Percentiles rank a stretch among this genome's conserved stretches.
These are phyloP conservation scores for Pythium myriotylum DNA, from an alignment of 352 stramenopile species.

Conservation along the genomic window DNA sequence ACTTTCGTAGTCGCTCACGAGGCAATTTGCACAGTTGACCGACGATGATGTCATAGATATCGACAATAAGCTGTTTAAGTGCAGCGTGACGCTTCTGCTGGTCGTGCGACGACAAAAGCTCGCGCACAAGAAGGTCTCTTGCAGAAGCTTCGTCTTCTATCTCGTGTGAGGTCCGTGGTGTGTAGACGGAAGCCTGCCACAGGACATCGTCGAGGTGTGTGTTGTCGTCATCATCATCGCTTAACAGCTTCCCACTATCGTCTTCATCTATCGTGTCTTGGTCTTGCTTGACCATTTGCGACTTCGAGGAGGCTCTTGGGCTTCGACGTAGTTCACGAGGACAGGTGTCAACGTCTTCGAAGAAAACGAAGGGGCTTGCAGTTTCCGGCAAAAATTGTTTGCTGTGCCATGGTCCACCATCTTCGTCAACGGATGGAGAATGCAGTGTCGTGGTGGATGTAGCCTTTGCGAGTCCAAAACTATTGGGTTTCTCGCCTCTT, in stretches of 20 bases:
- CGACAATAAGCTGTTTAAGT: constrained; percentile 72
- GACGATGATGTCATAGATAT: constrained; percentile 71
- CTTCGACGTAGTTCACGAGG: not conserved
- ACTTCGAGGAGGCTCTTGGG: too few species aligned
- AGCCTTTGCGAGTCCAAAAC: constrained; percentile 14
- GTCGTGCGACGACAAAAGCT: constrained; percentile 43
- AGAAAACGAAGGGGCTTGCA: not conserved
- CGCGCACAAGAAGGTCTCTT: constrained; percentile 23
- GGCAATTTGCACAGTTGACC: constrained; percentile 48
- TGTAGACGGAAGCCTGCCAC: constrained; percentile 22
- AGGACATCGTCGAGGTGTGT: constrained; percentile 32
- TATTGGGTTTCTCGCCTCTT: not conserved
- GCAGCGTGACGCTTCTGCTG: constrained; percentile 46
- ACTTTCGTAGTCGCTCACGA: constrained; percentile 16
- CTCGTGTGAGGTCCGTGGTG: constrained; percentile 27
- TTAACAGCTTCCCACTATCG: not conserved
- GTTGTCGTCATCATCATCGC: constrained; percentile 5
- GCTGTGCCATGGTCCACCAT: not conserved
- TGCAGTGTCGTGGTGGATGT: constrained; percentile 24
- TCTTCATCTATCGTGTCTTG: too few species aligned
- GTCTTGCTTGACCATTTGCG: too few species aligned
- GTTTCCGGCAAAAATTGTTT: not conserved
- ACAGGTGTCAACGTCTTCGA: not conserved
- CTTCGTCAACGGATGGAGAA: too few species aligned
- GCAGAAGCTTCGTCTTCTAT: constrained; percentile 29